Conservation (phyloP, 805 yeast genomes). For the Cyberlindnera galapagoensis region DNA sequence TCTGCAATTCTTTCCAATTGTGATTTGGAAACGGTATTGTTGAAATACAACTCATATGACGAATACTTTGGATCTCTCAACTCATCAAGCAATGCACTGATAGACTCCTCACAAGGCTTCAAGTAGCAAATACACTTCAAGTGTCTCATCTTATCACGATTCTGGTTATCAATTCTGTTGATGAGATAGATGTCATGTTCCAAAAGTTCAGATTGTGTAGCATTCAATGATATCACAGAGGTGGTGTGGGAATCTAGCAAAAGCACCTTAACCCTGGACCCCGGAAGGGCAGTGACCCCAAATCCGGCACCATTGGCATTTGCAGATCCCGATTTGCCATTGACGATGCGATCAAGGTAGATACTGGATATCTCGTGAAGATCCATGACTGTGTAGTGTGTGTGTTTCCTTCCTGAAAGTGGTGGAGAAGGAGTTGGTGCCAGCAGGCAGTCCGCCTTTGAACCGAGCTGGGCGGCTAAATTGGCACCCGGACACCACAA, state of each 20-base stretch:
- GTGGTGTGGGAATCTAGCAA: constrained; percentile 78
- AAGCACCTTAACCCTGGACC: constrained; percentile 56
- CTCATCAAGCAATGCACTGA: constrained; percentile 58
- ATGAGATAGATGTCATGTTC: constrained; percentile 80
- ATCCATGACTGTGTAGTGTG: constrained; percentile 33
- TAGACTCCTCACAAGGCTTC: constrained; percentile 62
- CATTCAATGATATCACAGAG: constrained; percentile 76
- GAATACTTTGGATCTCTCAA: constrained; percentile 73
- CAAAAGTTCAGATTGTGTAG: constrained; percentile 80
- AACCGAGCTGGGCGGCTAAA: too few relatives aligned
- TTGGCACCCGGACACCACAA: too few relatives aligned
- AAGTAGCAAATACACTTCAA: constrained; percentile 75
- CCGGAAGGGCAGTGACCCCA: constrained; percentile 18
- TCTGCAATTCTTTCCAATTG: constrained; percentile 86
- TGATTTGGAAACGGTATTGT: constrained; percentile 65
- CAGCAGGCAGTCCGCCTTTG: too few relatives aligned
- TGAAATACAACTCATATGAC: constrained; percentile 71
- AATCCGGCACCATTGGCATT: constrained; percentile 2
- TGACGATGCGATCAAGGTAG: constrained; percentile 36
- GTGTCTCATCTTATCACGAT: constrained; percentile 69
- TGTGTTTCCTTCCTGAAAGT: neutral
- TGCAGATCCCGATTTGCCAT: constrained; percentile 12
- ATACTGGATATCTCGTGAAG: constrained; percentile 39
- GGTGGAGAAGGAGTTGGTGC: too few relatives aligned
- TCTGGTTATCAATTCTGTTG: constrained; percentile 56